These are phyloP conservation scores for Cynara cardunculus DNA, from an alignment of 129 eudicot genomes.

Conservation along the genomic window DNA sequence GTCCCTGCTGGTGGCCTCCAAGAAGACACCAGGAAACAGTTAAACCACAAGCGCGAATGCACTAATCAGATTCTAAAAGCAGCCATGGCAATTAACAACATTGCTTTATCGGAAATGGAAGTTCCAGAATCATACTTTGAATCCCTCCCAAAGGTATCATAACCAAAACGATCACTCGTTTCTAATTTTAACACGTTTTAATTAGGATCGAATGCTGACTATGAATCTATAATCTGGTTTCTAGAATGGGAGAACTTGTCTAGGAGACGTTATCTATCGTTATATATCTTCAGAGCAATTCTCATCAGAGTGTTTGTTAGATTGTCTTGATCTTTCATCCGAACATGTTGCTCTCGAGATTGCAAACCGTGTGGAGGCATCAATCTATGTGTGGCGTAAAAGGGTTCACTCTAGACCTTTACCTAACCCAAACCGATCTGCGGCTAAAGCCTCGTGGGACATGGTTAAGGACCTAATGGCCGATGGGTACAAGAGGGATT, in stretches of 20 bases:
- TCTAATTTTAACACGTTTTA: neutral
- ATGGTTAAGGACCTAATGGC: constrained; percentile 82
- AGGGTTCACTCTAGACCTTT: constrained; percentile 52
- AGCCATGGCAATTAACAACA: constrained; percentile 69
- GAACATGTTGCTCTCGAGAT: constrained; percentile 89
- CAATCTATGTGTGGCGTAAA: constrained; percentile 84
- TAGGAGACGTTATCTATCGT: constrained; percentile 89
- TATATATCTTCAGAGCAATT: constrained; percentile 86
- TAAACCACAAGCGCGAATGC: constrained; percentile 74
- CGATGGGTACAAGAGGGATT: constrained; percentile 74
- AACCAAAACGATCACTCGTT: neutral
- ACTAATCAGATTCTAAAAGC: constrained; percentile 83
- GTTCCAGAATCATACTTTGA: constrained; percentile 85
- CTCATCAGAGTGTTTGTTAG: constrained; percentile 83
- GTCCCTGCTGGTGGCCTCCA: constrained; percentile 82
- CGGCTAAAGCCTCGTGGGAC: constrained; percentile 88
- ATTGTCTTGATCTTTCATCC: constrained; percentile 84
- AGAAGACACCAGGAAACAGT: constrained; percentile 59
- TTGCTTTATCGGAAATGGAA: constrained; percentile 79
- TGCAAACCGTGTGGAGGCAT: constrained; percentile 88
- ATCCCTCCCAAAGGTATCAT: constrained; percentile 84
- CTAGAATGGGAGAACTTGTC: constrained; percentile 81
- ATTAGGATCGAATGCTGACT: neutral
- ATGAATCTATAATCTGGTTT: constrained; percentile 1
- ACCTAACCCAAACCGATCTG: constrained; percentile 55